phyloP scores from a whole-genome alignment of 164 flowering plant species.

The Vitis amurensis region DNA sequence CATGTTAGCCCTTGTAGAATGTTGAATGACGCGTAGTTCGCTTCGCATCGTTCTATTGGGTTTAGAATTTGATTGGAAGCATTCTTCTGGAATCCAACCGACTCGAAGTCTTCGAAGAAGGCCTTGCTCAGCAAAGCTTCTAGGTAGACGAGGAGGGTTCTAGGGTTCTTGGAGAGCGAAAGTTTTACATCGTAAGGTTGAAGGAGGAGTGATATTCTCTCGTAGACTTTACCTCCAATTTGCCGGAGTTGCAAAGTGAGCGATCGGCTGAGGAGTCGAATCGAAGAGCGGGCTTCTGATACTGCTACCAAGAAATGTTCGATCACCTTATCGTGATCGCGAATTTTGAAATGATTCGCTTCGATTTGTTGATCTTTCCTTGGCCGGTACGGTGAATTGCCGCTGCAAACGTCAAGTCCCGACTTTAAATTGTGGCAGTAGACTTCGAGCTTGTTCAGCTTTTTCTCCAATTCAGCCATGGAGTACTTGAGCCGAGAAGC shows the following conservation, averaged over 20 bases:
- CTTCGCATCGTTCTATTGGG: slow-evolving; percentile 64
- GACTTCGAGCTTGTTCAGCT: slow-evolving; percentile 78
- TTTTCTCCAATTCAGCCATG: slow-evolving; percentile 87
- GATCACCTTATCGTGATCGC: slow-evolving; percentile 27
- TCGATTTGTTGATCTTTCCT: not conserved
- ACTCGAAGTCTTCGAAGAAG: slow-evolving; percentile 83
- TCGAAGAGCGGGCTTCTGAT: slow-evolving; percentile 58
- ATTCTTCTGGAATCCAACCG: slow-evolving; percentile 56
- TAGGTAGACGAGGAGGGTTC: slow-evolving; percentile 40
- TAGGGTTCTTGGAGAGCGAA: slow-evolving; percentile 47
- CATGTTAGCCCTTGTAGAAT: slow-evolving; percentile 61
- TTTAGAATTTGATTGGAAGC: slow-evolving; percentile 45
- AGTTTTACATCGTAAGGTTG: slow-evolving; percentile 65
- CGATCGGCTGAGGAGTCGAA: slow-evolving; percentile 56
- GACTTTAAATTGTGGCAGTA: slow-evolving; percentile 72
- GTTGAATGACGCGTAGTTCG: slow-evolving; percentile 44
- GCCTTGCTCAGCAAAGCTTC: slow-evolving; percentile 75
- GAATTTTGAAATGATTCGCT: slow-evolving; percentile 6
- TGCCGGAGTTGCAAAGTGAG: slow-evolving; percentile 62
- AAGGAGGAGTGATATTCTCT: slow-evolving; percentile 51
- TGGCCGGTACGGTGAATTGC: slow-evolving; percentile 18
- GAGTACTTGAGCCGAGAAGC: slow-evolving; percentile 71
- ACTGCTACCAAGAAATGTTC: slow-evolving; percentile 64
- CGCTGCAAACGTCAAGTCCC: slow-evolving; percentile 59
- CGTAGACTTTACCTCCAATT: slow-evolving; percentile 52